A percentile compares a stretch with the other conserved stretches of the same genome.
phyloP scores from a whole-genome alignment of 352 stramenopile species.

The Pythium oligandrum region DNA sequence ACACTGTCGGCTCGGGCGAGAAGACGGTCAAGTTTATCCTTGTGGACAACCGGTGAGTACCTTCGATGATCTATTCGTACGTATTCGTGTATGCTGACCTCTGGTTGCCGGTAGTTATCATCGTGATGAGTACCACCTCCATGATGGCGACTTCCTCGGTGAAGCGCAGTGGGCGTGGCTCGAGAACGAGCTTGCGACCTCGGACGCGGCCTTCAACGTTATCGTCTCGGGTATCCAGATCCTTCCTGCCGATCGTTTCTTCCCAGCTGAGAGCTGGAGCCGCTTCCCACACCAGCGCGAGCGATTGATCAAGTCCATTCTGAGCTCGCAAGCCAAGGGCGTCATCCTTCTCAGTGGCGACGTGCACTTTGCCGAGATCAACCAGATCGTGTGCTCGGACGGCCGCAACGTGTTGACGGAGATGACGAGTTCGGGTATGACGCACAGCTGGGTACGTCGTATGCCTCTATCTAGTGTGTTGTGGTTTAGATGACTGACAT shows the following conservation, averaged over 20 bases:
- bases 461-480: not conserved
- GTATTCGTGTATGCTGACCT: too few relatives aligned
- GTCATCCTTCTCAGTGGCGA: slow-evolving; percentile 88
- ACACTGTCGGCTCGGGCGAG: slow-evolving; percentile 57
- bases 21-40: slow-evolving; percentile 85
- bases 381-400: slow-evolving; percentile 86
- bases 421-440: slow-evolving; percentile 92
- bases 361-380: slow-evolving; percentile 91
- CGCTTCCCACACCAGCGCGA: slow-evolving; percentile 82
- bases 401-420: slow-evolving; percentile 62
- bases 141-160: slow-evolving; percentile 71
- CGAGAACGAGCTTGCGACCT: slow-evolving; percentile 69
- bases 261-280: slow-evolving; percentile 85
- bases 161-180: slow-evolving; percentile 82
- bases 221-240: slow-evolving; percentile 92
- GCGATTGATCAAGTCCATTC: slow-evolving; percentile 79
- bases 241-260: slow-evolving; percentile 71
- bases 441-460: slow-evolving; percentile 85
- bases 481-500: too few relatives aligned
- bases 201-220: slow-evolving; percentile 89
- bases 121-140: slow-evolving; percentile 61
- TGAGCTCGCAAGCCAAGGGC: slow-evolving; percentile 77
- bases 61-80: too few relatives aligned
- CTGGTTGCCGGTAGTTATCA: slow-evolving; percentile 47
- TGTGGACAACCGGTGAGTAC: slow-evolving; percentile 64